Evolutionary conservation across 192 early-diverging fungal species (phyloP), one percentile per base, ranked within the genome.

Genomic region (Umbelopsis sp.): DNA sequence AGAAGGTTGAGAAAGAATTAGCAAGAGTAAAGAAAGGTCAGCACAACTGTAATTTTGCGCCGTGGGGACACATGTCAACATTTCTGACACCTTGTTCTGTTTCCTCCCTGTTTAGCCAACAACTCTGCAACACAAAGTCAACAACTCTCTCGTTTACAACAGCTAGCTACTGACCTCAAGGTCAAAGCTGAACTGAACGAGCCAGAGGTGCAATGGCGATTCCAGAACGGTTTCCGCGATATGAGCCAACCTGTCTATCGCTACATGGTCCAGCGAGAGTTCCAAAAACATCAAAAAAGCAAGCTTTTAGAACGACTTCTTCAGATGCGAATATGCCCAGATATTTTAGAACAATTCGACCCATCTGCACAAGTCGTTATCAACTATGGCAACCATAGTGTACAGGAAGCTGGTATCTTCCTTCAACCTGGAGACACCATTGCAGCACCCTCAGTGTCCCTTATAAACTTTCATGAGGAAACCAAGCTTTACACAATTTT

Each of bases 311-410:
- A 93, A 75, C 86, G 92, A 50, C 64, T 89, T 45, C 78, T 85
- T 47, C 91, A 92, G 74, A 93, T 93, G 92, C 88, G 80, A 78
- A 91, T 93, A 47, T 76, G 89, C 35, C 92, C 92, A 5, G 92
- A 93, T 78, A 55, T 92, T n/a, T 77, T 93, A 18, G 47, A 58
- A 25, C 83, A 79, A 16, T 79, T 88, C 27, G 73, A 80, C 8
- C 84, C 86, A 20, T 69, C 75, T 3, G 67, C 83, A 13, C 74
- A 85, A 22, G 71, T 87, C 23, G 64, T 79, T 33, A 23, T 89
- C 37, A 52, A 80, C 22, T 78, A 81, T 8, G 71, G 61, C n/a
- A 64, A 74, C 67, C 47, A 71, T 55, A 37, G 23, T 71, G 21
- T 77, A 74, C 72, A 76, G 72, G 77, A 85, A 78, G 77, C 79